Conservation (phyloP, 345 rosid genomes). For the Acer saccharum region DNA sequence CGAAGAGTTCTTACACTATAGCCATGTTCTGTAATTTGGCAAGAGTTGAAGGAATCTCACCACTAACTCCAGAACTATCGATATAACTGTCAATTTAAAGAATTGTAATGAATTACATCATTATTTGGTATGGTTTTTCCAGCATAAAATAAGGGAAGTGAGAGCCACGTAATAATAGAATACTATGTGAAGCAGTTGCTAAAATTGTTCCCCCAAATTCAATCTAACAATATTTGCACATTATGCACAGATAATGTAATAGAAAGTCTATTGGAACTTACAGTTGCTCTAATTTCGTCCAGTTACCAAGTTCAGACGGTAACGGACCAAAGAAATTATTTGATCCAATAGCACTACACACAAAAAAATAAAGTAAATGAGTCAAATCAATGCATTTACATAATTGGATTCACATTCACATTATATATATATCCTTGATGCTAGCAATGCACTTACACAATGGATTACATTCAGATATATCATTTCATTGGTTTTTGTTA, state of each 20-base stretch:
- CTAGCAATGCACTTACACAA: not conserved
- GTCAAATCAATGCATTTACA: too few relatives aligned
- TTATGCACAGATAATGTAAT: not conserved
- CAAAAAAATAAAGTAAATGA: not conserved
- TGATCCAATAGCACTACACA: conserved; percentile 41
- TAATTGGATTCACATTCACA: too few relatives aligned
- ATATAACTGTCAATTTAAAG: conserved; percentile 41
- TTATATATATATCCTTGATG: not conserved
- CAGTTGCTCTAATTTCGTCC: conserved; percentile 50
- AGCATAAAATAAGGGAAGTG: too few relatives aligned
- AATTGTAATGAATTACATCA: not conserved
- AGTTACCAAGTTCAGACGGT: conserved; percentile 62
- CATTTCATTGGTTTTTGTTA: not conserved
- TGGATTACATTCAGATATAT: not conserved
- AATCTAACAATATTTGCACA: too few relatives aligned
- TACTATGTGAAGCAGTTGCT: not conserved
- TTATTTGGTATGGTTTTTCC: not conserved
- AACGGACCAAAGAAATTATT: conserved; percentile 76
- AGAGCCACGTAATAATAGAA: not conserved
- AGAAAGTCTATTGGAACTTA: conserved; percentile 33
- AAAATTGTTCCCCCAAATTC: too few relatives aligned
- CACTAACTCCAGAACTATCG: conserved; percentile 59
- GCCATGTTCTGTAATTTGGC: conserved; percentile 33
- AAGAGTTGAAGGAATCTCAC: conserved; percentile 56
- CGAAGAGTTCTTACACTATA: conserved; percentile 35